phyloP scores from a whole-genome alignment of 768 basidiomycete species.

The Lyophyllum atratum region DNA sequence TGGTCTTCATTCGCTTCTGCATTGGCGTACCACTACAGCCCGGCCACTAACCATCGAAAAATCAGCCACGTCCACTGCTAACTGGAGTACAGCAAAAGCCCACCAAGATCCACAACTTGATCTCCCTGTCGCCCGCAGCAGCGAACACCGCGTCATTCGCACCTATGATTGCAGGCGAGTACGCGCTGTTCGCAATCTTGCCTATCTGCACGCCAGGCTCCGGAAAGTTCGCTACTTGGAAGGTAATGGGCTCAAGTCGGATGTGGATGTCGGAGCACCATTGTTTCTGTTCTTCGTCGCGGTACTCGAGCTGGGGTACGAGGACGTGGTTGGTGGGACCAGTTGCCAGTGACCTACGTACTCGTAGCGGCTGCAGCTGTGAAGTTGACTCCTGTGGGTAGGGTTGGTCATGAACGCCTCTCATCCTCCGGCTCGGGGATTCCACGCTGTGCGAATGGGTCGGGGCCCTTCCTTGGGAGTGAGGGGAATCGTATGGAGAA shows the following conservation, averaged over 20 bases:
- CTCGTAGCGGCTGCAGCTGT: background rate
- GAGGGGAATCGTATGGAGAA: slow-evolving; percentile 12
- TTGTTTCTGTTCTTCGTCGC: slow-evolving; percentile 14
- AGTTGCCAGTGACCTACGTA: background rate
- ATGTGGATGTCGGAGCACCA: slow-evolving; percentile 16
- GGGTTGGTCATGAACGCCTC: background rate
- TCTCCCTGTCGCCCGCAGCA: slow-evolving; percentile 22
- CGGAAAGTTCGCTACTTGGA: slow-evolving; percentile 28
- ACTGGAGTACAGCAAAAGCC: background rate
- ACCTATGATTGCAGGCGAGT: slow-evolving; percentile 20
- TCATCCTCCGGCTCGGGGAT: slow-evolving; percentile 3
- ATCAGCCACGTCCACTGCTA: background rate
- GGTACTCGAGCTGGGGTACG: slow-evolving; percentile 26
- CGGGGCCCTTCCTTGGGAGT: slow-evolving; percentile 7
- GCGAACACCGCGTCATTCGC: slow-evolving; percentile 22
- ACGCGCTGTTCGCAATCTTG: slow-evolving; percentile 21
- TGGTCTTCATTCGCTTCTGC: slow-evolving; percentile 38
- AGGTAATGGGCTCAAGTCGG: slow-evolving; percentile 29
- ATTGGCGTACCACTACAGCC: slow-evolving; percentile 42
- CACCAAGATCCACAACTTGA: slow-evolving; percentile 39
- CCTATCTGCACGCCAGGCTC: slow-evolving; percentile 31
- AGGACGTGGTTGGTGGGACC: slow-evolving; percentile 28
- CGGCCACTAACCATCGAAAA: slow-evolving; percentile 44
- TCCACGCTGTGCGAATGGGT: slow-evolving; percentile 11
- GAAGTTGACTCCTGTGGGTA: background rate